Evolutionary conservation across 2,329 filamentous ascomycete species (phyloP), one percentile per base, ranked within the genome.

Genomic region (Pezicula rhizophila): DNA sequence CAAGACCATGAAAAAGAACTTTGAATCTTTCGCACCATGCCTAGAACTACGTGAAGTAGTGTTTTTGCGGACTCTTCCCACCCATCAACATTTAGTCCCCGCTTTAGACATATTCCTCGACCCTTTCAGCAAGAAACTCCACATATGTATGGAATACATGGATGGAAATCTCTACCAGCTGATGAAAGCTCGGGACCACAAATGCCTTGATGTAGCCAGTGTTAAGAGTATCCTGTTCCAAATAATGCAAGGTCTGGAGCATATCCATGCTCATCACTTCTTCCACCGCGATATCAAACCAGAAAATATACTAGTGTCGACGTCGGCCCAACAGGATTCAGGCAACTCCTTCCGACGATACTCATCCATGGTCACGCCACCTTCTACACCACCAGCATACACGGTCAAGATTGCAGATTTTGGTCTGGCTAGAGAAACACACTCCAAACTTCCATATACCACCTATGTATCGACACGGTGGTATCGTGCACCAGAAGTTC

Each of bases 1-100:
- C 72, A 99, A 99, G 73, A 97, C 93, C 5, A 99, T 99, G 93
- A 99, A 99, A 78, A 99, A 99, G 80, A 91, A 87, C 0, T 99
- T 97, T 62, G 91, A 97, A 60, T 95, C 89, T 2, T 90, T 96
- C 64, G 74, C 80, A 14, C 87, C 90, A 46, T 99, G 93, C 67
- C 72, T 96, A 55, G 93, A 99, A 69, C 80, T 99, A 47, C 85
- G 93, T 53, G 93, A 99, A 69, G 93, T 99, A 57, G 93, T 99
- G 66, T 99, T 99, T 70, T 75, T 99, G 42, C 85, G 89, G 63
- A 92, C 90, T 10, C 75, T 99, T 14, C 93, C 93, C 2, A 75
- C 80, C 40, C 93, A 99, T 65, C 82, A 84, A 59, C 93, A 99
- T 68, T 79, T 99, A 31, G 93, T 99, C n/a, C 93, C 93, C 33